Base-by-base conservation (phyloP, 2,329 filamentous ascomycete species). In the Colletotrichum nymphaeae region DNA sequence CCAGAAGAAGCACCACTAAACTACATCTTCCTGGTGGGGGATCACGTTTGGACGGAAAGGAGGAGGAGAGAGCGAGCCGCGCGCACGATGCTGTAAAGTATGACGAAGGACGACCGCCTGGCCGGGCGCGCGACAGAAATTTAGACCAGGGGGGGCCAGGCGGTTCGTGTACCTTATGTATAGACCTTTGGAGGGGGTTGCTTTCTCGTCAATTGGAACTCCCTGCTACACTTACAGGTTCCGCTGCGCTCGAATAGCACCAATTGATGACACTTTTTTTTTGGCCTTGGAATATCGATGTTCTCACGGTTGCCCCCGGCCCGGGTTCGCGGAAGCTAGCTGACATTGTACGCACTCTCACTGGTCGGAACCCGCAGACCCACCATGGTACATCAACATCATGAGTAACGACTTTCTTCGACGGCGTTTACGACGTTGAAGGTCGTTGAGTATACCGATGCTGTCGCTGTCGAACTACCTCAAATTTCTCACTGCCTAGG, bases 1-100 rank as follows among this genome's bases (percentile, higher is more conserved):
- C 65, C 79, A 87, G 80, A 87, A 86, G 85, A 86, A 83, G 81
- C 85, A 88, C 81, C 74, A 76, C 74, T 76, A 75, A 71, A 58
- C 42, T n/a, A 42, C 28, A 12, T 22, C 58, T 65, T 32, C 46
- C 60, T 60, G 67, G 55, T 60, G 60, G 66, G 42, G 66, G 32
- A 52, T 26, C 6, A 28, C n/a, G 53, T 56, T 57, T 30, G 30
- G 16, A 35, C 16, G 24, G 22, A 52, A 62, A 66, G 30, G 42
- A 52, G 49, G 30, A 1, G 30, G 1, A 32, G 30, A 32, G 30
- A 32, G 30, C 30, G 30, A 46, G 67, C 71, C 69, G 64, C 69
- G 72, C 63, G 56, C 24, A 67, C 28, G 37, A 60, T 63, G 72
- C 70, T 67, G 63, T 74, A 69, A 73, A 74, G 72, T 74, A 63